phyloP scores from a whole-genome alignment of 1,284 basidiomycete species.

The Cystobasidium sp. region DNA sequence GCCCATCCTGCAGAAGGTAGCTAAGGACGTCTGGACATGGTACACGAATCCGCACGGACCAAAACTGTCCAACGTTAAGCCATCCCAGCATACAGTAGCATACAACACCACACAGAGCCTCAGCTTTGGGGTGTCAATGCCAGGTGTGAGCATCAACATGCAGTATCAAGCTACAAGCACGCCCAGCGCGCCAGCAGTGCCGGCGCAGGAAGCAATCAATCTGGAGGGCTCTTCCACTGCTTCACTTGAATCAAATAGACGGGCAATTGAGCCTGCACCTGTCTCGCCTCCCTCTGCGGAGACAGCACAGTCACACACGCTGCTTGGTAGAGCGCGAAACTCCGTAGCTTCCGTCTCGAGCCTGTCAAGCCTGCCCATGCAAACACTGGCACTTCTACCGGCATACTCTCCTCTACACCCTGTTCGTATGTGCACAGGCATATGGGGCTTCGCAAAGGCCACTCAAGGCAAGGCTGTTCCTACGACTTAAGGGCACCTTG shows the following conservation, averaged over 20 bases:
- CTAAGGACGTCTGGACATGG: not conserved
- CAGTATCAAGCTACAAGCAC: not conserved
- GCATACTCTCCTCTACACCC: not conserved
- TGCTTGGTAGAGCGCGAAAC: not conserved
- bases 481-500: too few species aligned
- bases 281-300: not conserved
- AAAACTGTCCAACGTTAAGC: not conserved
- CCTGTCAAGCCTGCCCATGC: not conserved
- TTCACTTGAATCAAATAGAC: not conserved
- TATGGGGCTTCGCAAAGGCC: not conserved
- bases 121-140: not conserved
- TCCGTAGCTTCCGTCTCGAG: not conserved
- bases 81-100: not conserved
- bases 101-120: not conserved
- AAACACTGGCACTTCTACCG: not conserved
- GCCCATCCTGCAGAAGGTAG: not conserved
- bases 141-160: constrained; percentile 5
- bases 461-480: too few species aligned
- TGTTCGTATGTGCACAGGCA: not conserved
- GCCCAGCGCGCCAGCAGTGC: not conserved
- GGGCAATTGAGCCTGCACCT: not conserved
- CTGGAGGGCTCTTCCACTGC: not conserved
- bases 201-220: not conserved
- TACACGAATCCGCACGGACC: not conserved
- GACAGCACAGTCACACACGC: not conserved